Conservation (phyloP, 108 stramenopile genomes). For the Skeletonema marinoi region DNA sequence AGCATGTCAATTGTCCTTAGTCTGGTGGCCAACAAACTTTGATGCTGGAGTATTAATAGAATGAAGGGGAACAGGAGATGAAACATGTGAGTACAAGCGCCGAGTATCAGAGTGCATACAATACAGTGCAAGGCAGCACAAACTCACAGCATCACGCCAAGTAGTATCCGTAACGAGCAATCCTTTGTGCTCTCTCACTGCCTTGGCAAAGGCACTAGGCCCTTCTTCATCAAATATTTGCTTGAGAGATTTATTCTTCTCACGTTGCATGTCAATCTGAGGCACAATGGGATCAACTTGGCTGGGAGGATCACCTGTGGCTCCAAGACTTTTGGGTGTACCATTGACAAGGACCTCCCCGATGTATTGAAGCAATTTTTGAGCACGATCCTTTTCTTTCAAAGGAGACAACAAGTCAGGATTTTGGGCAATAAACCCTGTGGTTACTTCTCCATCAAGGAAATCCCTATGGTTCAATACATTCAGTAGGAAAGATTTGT, state of each 20-base stretch:
- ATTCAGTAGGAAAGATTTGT: constrained; percentile 87
- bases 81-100: background rate
- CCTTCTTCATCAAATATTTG: constrained; percentile 74
- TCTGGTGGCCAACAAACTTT: constrained; percentile 93
- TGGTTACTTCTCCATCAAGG: constrained; percentile 85
- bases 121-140: background rate
- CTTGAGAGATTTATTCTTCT: constrained; percentile 51
- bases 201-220: constrained; percentile 87
- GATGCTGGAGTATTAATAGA: constrained; percentile 51
- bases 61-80: background rate
- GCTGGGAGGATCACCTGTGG: constrained; percentile 76
- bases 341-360: constrained; percentile 94
- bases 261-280: constrained; percentile 29
- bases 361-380: constrained; percentile 82
- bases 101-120: background rate
- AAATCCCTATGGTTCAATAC: constrained; percentile 90
- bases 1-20: constrained; percentile 88
- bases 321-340: constrained; percentile 87
- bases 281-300: constrained; percentile 77
- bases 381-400: constrained; percentile 84
- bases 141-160: constrained; percentile 85
- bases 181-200: constrained; percentile 83
- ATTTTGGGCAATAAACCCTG: constrained; percentile 91
- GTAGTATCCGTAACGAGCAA: constrained; percentile 96
- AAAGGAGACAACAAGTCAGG: constrained; percentile 74